Base-by-base conservation (phyloP, 2,329 filamentous ascomycete species). In the Graphilbum sp. region DNA sequence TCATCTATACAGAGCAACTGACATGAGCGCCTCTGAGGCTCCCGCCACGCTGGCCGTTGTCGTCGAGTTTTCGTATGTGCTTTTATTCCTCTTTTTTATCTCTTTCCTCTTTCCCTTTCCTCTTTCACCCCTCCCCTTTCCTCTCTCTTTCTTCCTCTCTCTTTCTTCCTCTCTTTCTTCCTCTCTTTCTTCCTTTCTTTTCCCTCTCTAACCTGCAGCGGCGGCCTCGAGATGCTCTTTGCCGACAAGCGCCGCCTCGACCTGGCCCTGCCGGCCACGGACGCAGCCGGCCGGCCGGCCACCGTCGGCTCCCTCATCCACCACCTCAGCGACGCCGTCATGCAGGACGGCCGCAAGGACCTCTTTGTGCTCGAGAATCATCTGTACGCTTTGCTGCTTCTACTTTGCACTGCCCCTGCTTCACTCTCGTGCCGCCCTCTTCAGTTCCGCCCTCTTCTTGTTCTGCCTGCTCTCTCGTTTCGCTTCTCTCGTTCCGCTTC, bases 161-260 rank as follows among this genome's bases (percentile, higher is more conserved):
- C n/a, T 17, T 20, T 18, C 12, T 32, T 6, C 15, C 13, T 18
- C 24, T 7, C 13, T 9, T 12, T 5, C 13, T n/a, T 12, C 5
- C 13, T 13, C 15, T n/a, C 6, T 15, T 30, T 21, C 9, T 18
- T n/a, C 8, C 6, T 20, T 25, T 23, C 18, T 13, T 8, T 12
- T 27, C 20, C 16, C 23, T 35, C 45, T 41, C 41, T 40, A 41
- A 41, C 40, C 32, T 19, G 6, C 49, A 87, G 90, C 46, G 90
- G 90, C 44, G 90, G 90, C 18, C 72, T 98, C 16, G 90, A 98
- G 61, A 80, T 94, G 63, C 77, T 98, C 46, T 98, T 98, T 61
- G 75, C 78, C 24, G 79, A 94, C 54, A 66, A 85, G 58, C 73
- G 79, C 40, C 79, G 75, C 48, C 82, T 88, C 54, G 61, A 66